These are phyloP conservation scores for Daldinia childiae DNA, from an alignment of 495 filamentous ascomycete species.

Conservation along the genomic window DNA sequence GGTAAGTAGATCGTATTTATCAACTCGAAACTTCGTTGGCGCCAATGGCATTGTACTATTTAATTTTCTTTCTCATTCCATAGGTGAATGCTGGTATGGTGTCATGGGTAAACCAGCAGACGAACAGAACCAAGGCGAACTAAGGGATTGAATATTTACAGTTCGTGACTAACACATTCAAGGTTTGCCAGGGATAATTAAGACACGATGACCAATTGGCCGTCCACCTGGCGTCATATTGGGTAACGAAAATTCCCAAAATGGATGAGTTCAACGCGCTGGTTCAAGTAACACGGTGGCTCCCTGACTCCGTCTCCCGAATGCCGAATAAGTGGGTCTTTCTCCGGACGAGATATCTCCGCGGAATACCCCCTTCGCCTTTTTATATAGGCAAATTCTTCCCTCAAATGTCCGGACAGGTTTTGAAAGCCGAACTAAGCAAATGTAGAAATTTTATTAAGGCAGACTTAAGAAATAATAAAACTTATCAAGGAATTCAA, in stretches of 20 bases:
- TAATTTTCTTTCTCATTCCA: conserved; percentile 31
- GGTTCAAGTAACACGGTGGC: conserved; percentile 16
- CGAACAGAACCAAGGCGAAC: neutral
- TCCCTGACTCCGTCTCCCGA: conserved; percentile 32
- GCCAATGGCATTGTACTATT: conserved; percentile 7
- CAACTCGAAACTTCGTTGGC: neutral
- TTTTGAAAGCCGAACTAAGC: neutral
- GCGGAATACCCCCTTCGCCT: conserved; percentile 22
- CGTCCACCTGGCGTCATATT: conserved; percentile 37
- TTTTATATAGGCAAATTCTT: conserved; percentile 21
- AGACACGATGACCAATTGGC: conserved; percentile 34
- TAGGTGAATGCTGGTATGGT: conserved; percentile 22
- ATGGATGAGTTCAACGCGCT: conserved; percentile 22
- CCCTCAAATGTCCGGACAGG: neutral
- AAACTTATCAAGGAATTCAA: neutral
- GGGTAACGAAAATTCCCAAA: conserved; percentile 39
- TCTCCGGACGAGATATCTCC: conserved; percentile 34
- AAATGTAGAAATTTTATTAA: neutral
- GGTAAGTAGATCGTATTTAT: conserved; percentile 23
- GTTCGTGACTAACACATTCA: conserved; percentile 28
- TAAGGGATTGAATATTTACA: conserved; percentile 17
- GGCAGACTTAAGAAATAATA: too few species aligned
- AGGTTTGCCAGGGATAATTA: conserved; percentile 18
- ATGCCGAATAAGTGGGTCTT: conserved; percentile 34
- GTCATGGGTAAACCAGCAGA: conserved; percentile 10